Conservation (phyloP, 2,329 filamentous ascomycete species). For the Hypomyces rosellus region DNA sequence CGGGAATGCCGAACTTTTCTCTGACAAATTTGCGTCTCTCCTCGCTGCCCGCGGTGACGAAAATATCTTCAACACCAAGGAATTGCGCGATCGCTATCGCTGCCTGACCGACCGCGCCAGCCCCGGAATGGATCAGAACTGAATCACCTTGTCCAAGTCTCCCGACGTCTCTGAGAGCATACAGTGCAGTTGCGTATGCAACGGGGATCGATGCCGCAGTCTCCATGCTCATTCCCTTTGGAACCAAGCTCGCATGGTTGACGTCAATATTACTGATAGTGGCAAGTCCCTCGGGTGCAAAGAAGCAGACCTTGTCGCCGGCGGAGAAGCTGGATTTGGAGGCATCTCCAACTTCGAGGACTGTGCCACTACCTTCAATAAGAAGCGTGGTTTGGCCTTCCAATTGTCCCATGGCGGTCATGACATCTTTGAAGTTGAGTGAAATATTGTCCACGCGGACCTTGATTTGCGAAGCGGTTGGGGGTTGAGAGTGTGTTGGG, state of each 20-base stretch:
- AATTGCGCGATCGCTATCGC: conserved; percentile 14
- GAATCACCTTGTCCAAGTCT: conserved; percentile 17
- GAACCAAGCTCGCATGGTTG: conserved; percentile 1
- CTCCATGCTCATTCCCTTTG: not conserved
- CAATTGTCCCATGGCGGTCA: conserved; percentile 4
- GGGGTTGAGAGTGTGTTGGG: conserved; percentile 1
- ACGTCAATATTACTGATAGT: conserved; percentile 8
- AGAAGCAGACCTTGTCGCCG: conserved; percentile 9
- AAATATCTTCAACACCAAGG: conserved; percentile 19
- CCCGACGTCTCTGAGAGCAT: conserved; percentile 18
- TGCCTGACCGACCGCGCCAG: conserved; percentile 16
- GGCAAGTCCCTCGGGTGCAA: conserved; percentile 6
- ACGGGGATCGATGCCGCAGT: conserved; percentile 3
- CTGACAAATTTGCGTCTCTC: conserved; percentile 22
- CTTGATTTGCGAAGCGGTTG: conserved; percentile 1
- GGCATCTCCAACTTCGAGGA: conserved; percentile 3
- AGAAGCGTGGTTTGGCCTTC: conserved; percentile 2
- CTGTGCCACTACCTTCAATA: conserved; percentile 7
- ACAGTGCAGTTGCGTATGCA: conserved; percentile 9
- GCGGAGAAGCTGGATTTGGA: not conserved
- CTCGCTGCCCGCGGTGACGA: conserved; percentile 21
- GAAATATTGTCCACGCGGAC: conserved; percentile 5
- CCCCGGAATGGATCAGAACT: conserved; percentile 19
- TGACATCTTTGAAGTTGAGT: conserved; percentile 11
- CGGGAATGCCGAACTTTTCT: conserved; percentile 20